Conservation (phyloP, 345 rosid species). For the Camelina neglecta region DNA sequence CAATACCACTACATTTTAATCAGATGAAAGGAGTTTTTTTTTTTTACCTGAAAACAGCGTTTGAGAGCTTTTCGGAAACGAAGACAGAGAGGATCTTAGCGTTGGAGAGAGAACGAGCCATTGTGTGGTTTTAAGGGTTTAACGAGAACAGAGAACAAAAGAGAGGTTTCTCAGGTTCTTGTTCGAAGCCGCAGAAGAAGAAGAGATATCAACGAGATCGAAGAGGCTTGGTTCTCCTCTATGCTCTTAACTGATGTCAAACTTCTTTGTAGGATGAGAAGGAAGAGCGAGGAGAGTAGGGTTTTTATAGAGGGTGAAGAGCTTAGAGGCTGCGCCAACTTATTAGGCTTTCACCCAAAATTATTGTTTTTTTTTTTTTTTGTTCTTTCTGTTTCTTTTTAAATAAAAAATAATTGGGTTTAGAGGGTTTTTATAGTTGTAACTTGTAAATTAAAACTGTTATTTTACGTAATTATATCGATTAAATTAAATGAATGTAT, state of each 20-base stretch:
- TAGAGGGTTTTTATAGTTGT: slow-evolving; percentile 23
- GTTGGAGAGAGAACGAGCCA: slow-evolving; percentile 47
- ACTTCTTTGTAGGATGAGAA: slow-evolving; percentile 19
- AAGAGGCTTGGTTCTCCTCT: slow-evolving; percentile 25
- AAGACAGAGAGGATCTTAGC: slow-evolving; percentile 36
- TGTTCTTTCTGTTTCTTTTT: neutral
- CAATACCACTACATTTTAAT: no score
- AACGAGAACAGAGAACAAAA: neutral
- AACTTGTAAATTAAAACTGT: neutral
- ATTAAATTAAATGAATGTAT: no score
- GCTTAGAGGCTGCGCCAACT: slow-evolving; percentile 9
- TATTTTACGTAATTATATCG: neutral
- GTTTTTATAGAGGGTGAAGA: slow-evolving; percentile 34
- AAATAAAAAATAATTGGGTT: neutral
- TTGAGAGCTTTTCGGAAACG: slow-evolving; percentile 32
- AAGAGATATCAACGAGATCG: neutral
- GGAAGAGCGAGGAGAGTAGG: slow-evolving; percentile 9
- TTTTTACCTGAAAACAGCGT: slow-evolving; percentile 43
- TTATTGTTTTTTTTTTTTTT: neutral
- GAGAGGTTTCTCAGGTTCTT: neutral
- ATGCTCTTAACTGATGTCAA: neutral
- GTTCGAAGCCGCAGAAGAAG: neutral
- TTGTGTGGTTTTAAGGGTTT: slow-evolving; percentile 11
- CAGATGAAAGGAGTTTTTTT: neutral
- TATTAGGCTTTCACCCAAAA: neutral